Percentiles rank a stretch among this genome's conserved stretches.
phyloP scores from a whole-genome alignment of 2,329 filamentous ascomycete genomes.

The Fusarium sterilihyphosum region DNA sequence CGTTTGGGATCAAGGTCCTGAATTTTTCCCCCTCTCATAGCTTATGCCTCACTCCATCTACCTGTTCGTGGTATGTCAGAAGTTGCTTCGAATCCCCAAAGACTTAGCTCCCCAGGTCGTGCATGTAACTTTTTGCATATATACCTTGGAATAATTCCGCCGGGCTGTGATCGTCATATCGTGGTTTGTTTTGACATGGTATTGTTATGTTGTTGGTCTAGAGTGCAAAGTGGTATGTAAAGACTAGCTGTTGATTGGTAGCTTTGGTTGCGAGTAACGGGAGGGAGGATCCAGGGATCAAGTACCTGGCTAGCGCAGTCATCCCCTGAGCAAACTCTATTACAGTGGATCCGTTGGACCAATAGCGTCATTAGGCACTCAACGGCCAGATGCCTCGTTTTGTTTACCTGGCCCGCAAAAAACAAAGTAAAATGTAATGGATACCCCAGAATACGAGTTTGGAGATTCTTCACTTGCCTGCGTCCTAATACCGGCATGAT shows the following conservation, averaged over 20 bases:
- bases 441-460: neutral
- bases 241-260: constrained; percentile 10
- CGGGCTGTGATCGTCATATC: neutral
- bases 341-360: neutral
- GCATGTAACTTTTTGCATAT: neutral
- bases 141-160: neutral
- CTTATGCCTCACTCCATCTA: neutral
- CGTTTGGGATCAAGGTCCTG: too few species aligned
- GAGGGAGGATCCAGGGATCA: neutral
- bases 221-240: constrained; percentile 21
- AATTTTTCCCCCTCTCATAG: too few species aligned
- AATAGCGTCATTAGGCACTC: neutral
- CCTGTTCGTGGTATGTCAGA: neutral
- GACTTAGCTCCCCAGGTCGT: constrained; percentile 28
- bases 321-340: constrained; percentile 14
- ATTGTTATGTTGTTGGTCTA: neutral
- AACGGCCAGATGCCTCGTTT: neutral
- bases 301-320: constrained; percentile 30
- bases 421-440: neutral
- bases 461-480: neutral
- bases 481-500: neutral
- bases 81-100: neutral
- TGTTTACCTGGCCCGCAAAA: neutral
- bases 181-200: neutral
- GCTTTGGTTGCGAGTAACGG: neutral